A percentile compares a stretch with the other conserved stretches of the same genome.
phyloP scores from a whole-genome alignment of 2,329 filamentous ascomycete genomes.

The Microsporum audouinii region DNA sequence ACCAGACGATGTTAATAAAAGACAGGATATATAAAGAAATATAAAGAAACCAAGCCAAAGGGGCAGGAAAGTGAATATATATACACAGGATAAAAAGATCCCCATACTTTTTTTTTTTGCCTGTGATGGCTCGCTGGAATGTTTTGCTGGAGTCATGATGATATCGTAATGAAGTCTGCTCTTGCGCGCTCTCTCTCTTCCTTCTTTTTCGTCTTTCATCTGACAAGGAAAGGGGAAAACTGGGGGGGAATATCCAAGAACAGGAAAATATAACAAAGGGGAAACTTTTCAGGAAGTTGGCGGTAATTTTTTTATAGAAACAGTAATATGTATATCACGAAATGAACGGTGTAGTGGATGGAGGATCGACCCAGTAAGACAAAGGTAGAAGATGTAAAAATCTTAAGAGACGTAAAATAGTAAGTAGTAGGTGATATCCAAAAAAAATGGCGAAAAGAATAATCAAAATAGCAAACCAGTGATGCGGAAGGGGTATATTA shows the following conservation, averaged over 20 bases:
- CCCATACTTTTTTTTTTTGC: conserved; percentile 4
- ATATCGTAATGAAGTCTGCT: not conserved
- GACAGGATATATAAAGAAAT: conserved; percentile 14
- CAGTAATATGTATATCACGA: not conserved
- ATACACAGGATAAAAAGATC: conserved; percentile 4
- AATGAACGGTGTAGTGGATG: conserved; percentile 2
- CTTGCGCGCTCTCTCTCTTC: not conserved
- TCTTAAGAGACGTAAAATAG: not conserved
- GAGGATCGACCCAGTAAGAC: not conserved
- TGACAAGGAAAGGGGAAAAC: not conserved
- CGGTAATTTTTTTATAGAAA: not conserved
- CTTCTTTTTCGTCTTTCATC: conserved; percentile 1
- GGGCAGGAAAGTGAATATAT: conserved; percentile 2
- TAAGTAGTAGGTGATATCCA: not conserved
- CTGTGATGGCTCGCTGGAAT: not conserved
- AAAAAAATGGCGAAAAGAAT: not conserved
- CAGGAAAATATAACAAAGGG: not conserved
- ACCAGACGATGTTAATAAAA: conserved; percentile 6
- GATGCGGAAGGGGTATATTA: conserved; percentile 4
- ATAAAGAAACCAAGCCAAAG: conserved; percentile 11
- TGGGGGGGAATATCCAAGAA: not conserved
- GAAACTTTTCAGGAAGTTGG: not conserved
- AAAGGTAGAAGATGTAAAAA: not conserved
- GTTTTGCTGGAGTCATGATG: not conserved
- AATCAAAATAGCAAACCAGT: not conserved